Evolutionary conservation across 2,329 filamentous ascomycete genomes (phyloP).

Genomic region (Neonectria coccinea): DNA sequence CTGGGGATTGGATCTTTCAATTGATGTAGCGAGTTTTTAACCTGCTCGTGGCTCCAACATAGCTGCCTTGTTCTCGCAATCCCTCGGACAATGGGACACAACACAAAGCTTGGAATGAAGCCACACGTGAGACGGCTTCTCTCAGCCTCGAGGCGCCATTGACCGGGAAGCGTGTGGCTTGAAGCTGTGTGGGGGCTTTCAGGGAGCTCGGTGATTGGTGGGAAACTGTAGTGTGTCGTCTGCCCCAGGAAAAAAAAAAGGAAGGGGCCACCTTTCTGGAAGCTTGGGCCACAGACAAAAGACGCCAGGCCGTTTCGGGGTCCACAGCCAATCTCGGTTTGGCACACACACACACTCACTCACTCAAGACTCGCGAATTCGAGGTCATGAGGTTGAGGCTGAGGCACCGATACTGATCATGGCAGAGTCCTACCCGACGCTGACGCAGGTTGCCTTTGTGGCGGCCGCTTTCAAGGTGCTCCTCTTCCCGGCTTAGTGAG

Average conservation of each 20-base stretch:
- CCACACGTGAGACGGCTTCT: slow-evolving; percentile 14
- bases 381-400: slow-evolving; percentile 42
- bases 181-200: not conserved
- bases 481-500: slow-evolving; percentile 93
- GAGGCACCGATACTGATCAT: slow-evolving; percentile 60
- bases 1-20: not conserved
- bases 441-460: slow-evolving; percentile 87
- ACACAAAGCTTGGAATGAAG: slow-evolving; percentile 4
- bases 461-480: slow-evolving; percentile 91
- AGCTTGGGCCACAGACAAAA: slow-evolving; percentile 14
- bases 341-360: slow-evolving; percentile 7
- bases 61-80: not conserved
- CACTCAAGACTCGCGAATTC: slow-evolving; percentile 3
- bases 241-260: slow-evolving; percentile 14
- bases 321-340: slow-evolving; percentile 5
- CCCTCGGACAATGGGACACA: not conserved
- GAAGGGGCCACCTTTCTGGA: slow-evolving; percentile 16
- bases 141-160: slow-evolving; percentile 18
- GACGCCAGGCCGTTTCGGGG: slow-evolving; percentile 10
- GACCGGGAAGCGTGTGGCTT: slow-evolving; percentile 17
- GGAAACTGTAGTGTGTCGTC: not conserved
- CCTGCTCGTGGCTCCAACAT: not conserved
- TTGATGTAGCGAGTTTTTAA: not conserved
- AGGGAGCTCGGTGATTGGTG: slow-evolving; percentile 8
- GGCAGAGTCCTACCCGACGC: slow-evolving; percentile 86